Conservation (phyloP, 495 filamentous ascomycete species). For the Hamigera avellanea region DNA sequence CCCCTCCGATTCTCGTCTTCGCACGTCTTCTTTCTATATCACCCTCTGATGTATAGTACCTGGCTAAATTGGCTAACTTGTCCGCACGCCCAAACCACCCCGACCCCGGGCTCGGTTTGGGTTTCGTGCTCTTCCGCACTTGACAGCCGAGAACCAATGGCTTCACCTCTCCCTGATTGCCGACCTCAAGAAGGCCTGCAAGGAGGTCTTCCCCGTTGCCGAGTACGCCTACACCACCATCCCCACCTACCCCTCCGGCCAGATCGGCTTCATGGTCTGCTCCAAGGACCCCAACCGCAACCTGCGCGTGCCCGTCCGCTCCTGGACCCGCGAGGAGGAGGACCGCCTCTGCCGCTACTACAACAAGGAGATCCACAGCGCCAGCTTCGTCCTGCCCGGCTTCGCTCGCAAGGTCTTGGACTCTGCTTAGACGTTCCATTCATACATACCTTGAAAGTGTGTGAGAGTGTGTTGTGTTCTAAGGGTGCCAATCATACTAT, state of each 20-base stretch:
- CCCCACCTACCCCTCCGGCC: constrained; percentile 96
- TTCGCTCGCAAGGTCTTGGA: constrained; percentile 73
- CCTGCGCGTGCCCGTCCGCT: constrained; percentile 70
- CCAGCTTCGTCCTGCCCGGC: constrained; percentile 83
- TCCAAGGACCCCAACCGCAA: constrained; percentile 81
- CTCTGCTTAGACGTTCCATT: no score
- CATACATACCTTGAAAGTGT: no score
- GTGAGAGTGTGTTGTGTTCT: no score
- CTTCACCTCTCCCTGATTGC: constrained; percentile 86
- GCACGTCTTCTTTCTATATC: constrained; percentile 3
- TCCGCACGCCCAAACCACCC: constrained; percentile 25
- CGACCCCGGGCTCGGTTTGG: constrained; percentile 25
- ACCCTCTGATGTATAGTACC: neutral
- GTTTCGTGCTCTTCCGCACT: constrained; percentile 9
- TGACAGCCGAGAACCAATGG: constrained; percentile 95
- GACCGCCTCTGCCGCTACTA: constrained; percentile 88
- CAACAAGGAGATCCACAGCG: constrained; percentile 88
- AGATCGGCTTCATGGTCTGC: constrained; percentile 99
- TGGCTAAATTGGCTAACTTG: constrained; percentile 16
- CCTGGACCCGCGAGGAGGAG: constrained; percentile 78
- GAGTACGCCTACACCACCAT: constrained; percentile 99
- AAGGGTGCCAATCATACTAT: no score
- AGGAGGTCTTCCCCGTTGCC: constrained; percentile 90
- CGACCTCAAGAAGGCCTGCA: constrained; percentile 89
- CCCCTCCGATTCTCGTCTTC: constrained; percentile 1